Base-by-base conservation (phyloP, 2,329 filamentous ascomycete genomes). In the Alternaria sp. region DNA sequence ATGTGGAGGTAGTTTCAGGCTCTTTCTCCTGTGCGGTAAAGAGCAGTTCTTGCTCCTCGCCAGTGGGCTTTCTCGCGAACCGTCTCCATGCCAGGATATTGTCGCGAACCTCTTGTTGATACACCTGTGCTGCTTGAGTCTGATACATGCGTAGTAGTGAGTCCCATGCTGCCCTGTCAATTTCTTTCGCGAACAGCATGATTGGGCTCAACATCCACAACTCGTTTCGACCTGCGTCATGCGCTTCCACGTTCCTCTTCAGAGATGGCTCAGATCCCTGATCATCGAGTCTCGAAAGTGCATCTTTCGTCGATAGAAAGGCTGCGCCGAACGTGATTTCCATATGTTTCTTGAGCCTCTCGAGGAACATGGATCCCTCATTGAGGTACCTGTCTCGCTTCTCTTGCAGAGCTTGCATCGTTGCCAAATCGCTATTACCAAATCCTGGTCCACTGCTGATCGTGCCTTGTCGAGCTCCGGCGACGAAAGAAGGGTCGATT, bases 21-120 rank as follows among this genome's bases (percentile, higher is more conserved):
- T 97, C 93, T 76, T 96, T 97, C 75, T 97, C 94, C 74, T 92
- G 90, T 3, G 91, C 88, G 0, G 93, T 96, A 79, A 98, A 98
- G n/a, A 98, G 86, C 1, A 97, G 83, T 59, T 96, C 93, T 54
- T 86, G 84, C 71, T 97, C 93, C 44, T 96, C 93, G 11, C 90
- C 90, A 2, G 87, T 89, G 45, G 89, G 84, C 80, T 93, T 95
- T 66, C 89, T 88, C 15, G 90, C 90, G 68, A 91, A 91, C 71
- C 88, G 90, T 80, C 93, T 96, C 92, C 93, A 97, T 3, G 89
- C 87, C 36, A 89, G 83, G 32, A 91, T 83, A 62, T 95, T 91
- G 59, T 93, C 91, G 65, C 89, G 88, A 79, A 97, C 94, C 71
- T 97, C 91, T 52, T 89, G 87, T 75, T 90, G 91, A 80, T 97